Evolutionary conservation across 495 filamentous ascomycete genomes (phyloP), one percentile per base, ranked within the genome.

Genomic region (Aspergillus wentii): DNA sequence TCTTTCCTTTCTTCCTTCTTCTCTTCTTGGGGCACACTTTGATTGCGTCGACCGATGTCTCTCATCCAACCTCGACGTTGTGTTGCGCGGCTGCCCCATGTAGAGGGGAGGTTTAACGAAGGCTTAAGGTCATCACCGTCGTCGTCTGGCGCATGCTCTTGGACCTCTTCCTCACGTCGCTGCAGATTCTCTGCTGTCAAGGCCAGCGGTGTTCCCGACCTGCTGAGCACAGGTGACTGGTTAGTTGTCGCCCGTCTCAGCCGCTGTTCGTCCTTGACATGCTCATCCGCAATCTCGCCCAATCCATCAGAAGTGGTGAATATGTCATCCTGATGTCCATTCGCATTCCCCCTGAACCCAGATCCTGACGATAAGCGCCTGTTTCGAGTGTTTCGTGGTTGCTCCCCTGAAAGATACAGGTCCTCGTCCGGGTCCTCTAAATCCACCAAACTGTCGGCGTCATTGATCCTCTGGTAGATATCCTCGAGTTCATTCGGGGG

Each of bases 11-110:
- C 39, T 38, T 48, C 30, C 28, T 30, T 5, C 20, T 43, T 30
- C 5, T 56, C 48, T 34, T 59, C 57, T 38, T 45, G 35, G 43
- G 54, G 33, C 33, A 59, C 43, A 30, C 63, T 46, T 18, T 48
- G 38, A 26, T 37, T 54, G 7, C 43, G 56, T 16, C 44, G 41
- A 17, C 51, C 59, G 22, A 62, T 49, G 27, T 52, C 66, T 15
- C 61, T 66, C 38, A 79, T 44, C 80, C 80, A 84, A 37, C 75
- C 69, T n/a, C 57, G 63, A 16, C 60, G 61, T 27, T 57, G 56
- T 31, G 54, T 71, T 17, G 64, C 75, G 42, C 71, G 77, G 35
- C 66, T 59, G 9, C 77, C 80, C 82, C 82, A 86, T 16, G 59
- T 66, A 35, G 52, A 52, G 20, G 81, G 82, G 18, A 75, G 39